Evolutionary conservation across 2,329 filamentous ascomycete genomes (phyloP), one percentile per base, ranked within the genome.

Genomic region (Aureobasidium vineae): DNA sequence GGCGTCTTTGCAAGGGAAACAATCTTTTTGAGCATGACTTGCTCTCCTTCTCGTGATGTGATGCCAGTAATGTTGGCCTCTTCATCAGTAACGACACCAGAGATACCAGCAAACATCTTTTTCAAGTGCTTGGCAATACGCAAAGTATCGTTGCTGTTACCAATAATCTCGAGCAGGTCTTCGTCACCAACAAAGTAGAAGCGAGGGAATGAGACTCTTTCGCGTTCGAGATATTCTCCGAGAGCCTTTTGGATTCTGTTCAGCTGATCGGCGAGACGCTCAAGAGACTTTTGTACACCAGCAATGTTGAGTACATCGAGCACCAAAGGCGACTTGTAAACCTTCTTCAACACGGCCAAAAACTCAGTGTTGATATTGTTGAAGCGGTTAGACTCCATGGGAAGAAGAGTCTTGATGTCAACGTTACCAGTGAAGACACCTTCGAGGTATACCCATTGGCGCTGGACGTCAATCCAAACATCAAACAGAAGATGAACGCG

Each of bases 111-210:
- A 82, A 99, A 99, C 95, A 99, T 99, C 83, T 99, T 99, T 77
- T 96, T 94, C 82, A 99, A 92, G 81, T 99, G 96, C 77, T 99
- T 99, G 47, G 95, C 92, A 71, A 99, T 96, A 65, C 95, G 92
- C 68, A 95, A 81, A 11, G 94, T 97, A 74, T 99, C 95, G 74
- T 97, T 97, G 80, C 94, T 98, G 78, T 99, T 99, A 75, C 95
- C 95, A 70, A 99, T 99, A 80, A 99, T 99, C 78, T 99, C 95
- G 28, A 99, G 84, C 66, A 99, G 82, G 78, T 99, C 95, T 75
- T 99, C 96, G 73, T 99, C 96, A 77, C 95, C 95, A 66, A 99
- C 96, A 73, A 99, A 99, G 81, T 99, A 99, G 82, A 99, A 99
- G 67, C 95, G 88, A 52, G 95, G 95, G 81, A 99, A 99, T 0